Evolutionary conservation across 2,329 filamentous ascomycete species (phyloP).

Genomic region (Alternaria arborescens): DNA sequence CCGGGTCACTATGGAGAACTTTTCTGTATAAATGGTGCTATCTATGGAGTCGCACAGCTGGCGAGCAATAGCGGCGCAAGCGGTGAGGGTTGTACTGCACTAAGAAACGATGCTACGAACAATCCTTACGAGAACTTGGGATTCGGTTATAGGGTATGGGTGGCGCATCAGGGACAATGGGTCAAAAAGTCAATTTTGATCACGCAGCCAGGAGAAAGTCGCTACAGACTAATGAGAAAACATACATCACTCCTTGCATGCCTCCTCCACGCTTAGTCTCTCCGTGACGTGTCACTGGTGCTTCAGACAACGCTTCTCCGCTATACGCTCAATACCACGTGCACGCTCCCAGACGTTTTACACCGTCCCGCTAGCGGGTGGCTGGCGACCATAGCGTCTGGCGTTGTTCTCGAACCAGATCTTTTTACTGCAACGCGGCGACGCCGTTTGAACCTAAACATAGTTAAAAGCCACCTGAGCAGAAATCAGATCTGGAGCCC

Average conservation of each 20-base stretch:
- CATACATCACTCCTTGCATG: background rate
- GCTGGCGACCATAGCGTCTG: background rate
- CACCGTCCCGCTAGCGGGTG: background rate
- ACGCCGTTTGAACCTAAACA: conserved; percentile 2
- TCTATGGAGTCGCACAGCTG: background rate
- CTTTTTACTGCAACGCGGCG: background rate
- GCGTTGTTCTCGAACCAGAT: conserved; percentile 4
- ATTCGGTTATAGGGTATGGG: conserved; percentile 3
- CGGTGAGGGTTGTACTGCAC: background rate
- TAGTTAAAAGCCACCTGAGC: background rate
- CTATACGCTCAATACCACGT: background rate
- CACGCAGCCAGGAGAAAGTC: conserved; percentile 2
- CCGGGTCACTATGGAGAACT: background rate
- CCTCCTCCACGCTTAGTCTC: background rate
- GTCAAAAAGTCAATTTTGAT: conserved; percentile 16
- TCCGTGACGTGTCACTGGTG: background rate
- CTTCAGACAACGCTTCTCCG: background rate
- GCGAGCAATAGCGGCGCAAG: background rate
- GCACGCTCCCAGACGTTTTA: background rate
- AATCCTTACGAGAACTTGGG: conserved; percentile 3
- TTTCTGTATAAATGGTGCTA: conserved; percentile 1
- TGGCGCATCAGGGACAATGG: conserved; percentile 10
- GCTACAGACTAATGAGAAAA: conserved; percentile 11
- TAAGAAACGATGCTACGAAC: conserved; percentile 13
- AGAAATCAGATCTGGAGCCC: background rate